Evolutionary conservation across 768 basidiomycete genomes (phyloP), one percentile per base, ranked within the genome.

Genomic region (Mycena crocata): DNA sequence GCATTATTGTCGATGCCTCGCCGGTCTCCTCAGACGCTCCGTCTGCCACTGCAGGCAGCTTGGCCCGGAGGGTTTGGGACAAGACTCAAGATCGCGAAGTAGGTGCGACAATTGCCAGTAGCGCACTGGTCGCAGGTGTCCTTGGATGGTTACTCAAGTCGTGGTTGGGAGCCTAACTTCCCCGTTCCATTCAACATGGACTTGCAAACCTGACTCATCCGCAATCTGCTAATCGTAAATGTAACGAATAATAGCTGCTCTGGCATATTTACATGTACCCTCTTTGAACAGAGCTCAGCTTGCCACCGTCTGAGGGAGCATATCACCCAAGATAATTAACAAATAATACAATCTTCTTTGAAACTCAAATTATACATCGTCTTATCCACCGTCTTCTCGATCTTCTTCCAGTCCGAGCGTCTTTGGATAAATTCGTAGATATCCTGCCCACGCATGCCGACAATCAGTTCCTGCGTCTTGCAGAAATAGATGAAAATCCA

Each of bases 391-490:
- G 88, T 90, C 79, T 95, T 97, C 77, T 99, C 96, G 65, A 99
- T 99, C 82, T 94, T 96, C 82, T 98, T 97, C 97, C 97, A 99
- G 77, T 99, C 97, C 9, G 94, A 93, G 35, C 96, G 86, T 24
- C 96, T 84, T 75, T 96, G 94, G 73, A 98, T 93, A 73, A 98
- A 97, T 77, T 99, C 97, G 76, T 98, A 98, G 55, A 98, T 85
- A 75, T 98, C 97, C 89, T 91, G 64, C 14, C n/a, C n/a, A 51
- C 37, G 40, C 35, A 26, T 19, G 14, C 7, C 37, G 50, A 39
- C 51, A 44, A 12, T 21, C n/a, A 12, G 24, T n/a, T n/a, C 40
- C 5, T 44, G 13, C 57, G 12, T 24, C 67, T 24, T 63, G 24
- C 23, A 23, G 50, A 35, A 61, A 34, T 40, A 24, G n/a, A 50